Evolutionary conservation across 306 rosid genomes (phyloP).

Genomic region (Alnus rubra): DNA sequence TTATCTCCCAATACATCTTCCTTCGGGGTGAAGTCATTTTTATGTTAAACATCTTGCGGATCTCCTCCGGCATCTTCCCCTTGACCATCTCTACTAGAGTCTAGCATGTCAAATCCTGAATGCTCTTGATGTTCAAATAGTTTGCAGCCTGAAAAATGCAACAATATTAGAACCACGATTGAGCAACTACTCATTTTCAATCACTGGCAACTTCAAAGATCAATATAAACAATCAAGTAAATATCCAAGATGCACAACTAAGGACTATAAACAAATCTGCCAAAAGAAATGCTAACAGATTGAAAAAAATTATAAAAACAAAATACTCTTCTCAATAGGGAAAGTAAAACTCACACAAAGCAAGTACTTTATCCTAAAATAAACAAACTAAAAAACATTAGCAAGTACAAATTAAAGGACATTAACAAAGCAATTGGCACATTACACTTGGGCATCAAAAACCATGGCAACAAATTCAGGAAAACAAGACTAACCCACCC

Average conservation of each 20-base stretch:
- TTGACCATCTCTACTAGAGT: slow-evolving; percentile 87
- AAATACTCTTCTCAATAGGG: no score
- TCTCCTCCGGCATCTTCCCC: slow-evolving; percentile 80
- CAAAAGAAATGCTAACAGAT: background rate
- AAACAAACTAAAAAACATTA: background rate
- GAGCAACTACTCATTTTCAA: background rate
- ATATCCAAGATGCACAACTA: no score
- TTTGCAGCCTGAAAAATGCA: slow-evolving; percentile 66
- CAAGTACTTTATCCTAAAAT: background rate
- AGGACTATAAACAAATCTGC: background rate
- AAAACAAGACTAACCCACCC: no score
- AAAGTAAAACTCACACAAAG: background rate
- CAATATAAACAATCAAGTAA: no score
- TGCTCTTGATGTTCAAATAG: slow-evolving; percentile 73
- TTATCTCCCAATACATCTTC: slow-evolving; percentile 43
- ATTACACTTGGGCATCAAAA: background rate
- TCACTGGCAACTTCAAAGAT: background rate
- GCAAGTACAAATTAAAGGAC: background rate
- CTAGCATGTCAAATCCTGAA: slow-evolving; percentile 73
- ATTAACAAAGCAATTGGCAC: background rate
- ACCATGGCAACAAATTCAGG: no score
- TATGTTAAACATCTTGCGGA: slow-evolving; percentile 72
- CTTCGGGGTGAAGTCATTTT: slow-evolving; percentile 72
- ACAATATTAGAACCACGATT: background rate
- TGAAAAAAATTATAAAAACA: no score